These are phyloP conservation scores for Acmispon strigosus DNA, from an alignment of 306 rosid genomes.

Conservation along the genomic window DNA sequence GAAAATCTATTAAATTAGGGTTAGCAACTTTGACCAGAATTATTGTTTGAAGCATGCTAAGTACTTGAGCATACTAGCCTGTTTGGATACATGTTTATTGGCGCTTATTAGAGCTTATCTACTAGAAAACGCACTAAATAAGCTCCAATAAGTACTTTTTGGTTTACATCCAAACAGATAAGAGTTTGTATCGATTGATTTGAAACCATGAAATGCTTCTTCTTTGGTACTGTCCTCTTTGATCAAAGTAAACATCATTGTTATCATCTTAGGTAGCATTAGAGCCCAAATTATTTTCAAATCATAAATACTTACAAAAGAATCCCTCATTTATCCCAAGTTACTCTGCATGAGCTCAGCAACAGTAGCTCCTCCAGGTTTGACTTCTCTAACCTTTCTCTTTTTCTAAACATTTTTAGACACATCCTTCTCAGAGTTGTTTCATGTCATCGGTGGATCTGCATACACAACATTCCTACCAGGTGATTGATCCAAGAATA, in stretches of 20 bases:
- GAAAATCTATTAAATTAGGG: not conserved
- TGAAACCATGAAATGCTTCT: not conserved
- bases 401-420: slow-evolving; percentile 34
- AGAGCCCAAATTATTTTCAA: not conserved
- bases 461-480: slow-evolving; percentile 79
- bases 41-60: not conserved
- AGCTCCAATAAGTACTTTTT: too few relatives aligned
- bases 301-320: not conserved
- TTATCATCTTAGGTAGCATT: not conserved
- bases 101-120: too few relatives aligned
- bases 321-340: not conserved
- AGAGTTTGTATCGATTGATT: not conserved
- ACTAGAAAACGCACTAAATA: too few relatives aligned
- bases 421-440: slow-evolving; percentile 87
- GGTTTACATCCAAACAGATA: too few relatives aligned
- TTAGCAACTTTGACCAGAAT: not conserved
- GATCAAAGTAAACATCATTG: not conserved
- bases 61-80: not conserved
- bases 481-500: slow-evolving; percentile 40
- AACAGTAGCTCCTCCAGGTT: not conserved
- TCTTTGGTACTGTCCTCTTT: not conserved
- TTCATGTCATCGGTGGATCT: slow-evolving; percentile 89
- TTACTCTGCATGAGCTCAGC: not conserved
- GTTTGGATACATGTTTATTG: too few relatives aligned
- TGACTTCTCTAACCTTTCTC: slow-evolving; percentile 11